Evolutionary conservation across 2,329 filamentous ascomycete species (phyloP).

Genomic region (Aspergillus persii): DNA sequence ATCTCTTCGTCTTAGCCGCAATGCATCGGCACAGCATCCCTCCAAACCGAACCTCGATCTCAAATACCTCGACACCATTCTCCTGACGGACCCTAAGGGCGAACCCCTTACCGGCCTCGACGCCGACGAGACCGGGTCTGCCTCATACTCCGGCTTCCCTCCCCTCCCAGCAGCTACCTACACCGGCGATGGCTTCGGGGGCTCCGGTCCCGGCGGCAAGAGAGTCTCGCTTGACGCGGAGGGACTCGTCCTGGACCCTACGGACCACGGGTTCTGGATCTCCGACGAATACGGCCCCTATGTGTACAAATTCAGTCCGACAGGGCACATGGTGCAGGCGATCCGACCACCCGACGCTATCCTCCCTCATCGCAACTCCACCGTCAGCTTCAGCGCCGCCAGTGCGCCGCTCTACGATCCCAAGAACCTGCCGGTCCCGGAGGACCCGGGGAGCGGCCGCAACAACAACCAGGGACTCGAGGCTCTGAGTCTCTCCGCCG

Average conservation of each 20-base stretch:
- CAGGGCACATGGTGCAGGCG: constrained; percentile 60
- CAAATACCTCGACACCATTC: constrained; percentile 62
- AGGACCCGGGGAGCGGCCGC: constrained; percentile 60
- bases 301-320: constrained; percentile 62
- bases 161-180: constrained; percentile 63
- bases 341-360: constrained; percentile 65
- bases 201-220: constrained; percentile 57
- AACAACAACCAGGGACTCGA: constrained; percentile 76
- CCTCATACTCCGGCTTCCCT: constrained; percentile 59
- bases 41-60: constrained; percentile 61
- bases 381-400: constrained; percentile 61
- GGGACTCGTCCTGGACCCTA: constrained; percentile 60
- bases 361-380: constrained; percentile 62
- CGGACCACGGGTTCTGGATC: constrained; percentile 63
- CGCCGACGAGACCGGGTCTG: constrained; percentile 53
- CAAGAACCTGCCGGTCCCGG: constrained; percentile 50
- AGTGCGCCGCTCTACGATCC: constrained; percentile 61
- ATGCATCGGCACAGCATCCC: constrained; percentile 53
- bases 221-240: constrained; percentile 64
- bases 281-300: constrained; percentile 70
- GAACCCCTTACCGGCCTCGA: constrained; percentile 64
- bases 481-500: constrained; percentile 61
- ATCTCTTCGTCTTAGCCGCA: constrained; percentile 53
- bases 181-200: constrained; percentile 66
- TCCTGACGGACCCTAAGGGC: constrained; percentile 63